A percentile compares a stretch with the other conserved stretches of the same genome.
phyloP scores from a whole-genome alignment of 495 filamentous ascomycete genomes.

The Pyronema domesticum region DNA sequence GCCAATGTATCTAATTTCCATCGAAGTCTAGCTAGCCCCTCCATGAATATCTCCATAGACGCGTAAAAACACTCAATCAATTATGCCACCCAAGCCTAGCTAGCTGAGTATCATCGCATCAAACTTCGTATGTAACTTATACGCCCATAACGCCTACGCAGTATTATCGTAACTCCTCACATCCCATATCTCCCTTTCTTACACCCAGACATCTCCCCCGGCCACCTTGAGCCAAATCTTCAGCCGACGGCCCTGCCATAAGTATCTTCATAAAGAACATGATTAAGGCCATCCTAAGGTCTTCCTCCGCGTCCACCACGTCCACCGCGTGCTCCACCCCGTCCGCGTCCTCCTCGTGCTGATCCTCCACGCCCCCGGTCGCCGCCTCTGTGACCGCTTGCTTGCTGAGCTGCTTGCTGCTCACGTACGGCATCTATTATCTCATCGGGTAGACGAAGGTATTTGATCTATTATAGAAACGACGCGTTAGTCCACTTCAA shows the following conservation, averaged over 20 bases:
- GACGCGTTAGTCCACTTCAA: neutral
- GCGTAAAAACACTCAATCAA: too few species aligned
- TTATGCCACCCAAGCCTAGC: too few species aligned
- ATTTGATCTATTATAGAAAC: constrained; percentile 62
- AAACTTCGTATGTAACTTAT: too few species aligned
- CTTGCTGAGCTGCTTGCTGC: constrained; percentile 36
- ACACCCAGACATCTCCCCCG: neutral
- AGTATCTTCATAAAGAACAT: too few species aligned
- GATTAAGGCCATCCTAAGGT: too few species aligned
- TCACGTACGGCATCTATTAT: constrained; percentile 89
- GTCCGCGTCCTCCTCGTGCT: constrained; percentile 31
- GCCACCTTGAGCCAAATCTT: neutral
- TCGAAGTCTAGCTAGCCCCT: neutral
- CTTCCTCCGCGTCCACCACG: constrained; percentile 32
- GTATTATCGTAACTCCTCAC: neutral
- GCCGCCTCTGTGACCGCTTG: constrained; percentile 35
- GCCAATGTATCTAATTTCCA: neutral
- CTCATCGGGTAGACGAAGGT: constrained; percentile 85
- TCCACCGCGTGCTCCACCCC: constrained; percentile 33
- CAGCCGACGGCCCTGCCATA: too few species aligned
- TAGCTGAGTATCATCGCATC: too few species aligned
- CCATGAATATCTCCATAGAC: too few species aligned
- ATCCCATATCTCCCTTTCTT: neutral
- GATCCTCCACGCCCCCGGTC: constrained; percentile 38
- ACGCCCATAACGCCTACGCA: too few species aligned